Base-by-base conservation (phyloP, 2,329 filamentous ascomycete genomes). In the Penicillium sclerotiorum region DNA sequence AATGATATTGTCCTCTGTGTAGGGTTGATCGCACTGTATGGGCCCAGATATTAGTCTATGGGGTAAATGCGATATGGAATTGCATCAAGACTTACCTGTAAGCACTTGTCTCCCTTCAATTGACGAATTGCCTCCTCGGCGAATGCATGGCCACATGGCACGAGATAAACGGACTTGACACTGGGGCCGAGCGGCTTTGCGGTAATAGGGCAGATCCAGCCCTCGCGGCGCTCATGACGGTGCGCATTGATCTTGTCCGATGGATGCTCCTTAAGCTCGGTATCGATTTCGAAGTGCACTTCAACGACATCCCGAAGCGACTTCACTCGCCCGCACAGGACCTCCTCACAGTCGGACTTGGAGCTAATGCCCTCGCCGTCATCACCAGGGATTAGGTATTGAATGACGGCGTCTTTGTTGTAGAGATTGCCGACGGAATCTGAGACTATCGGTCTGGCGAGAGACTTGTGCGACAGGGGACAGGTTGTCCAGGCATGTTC, bases 101-200 rank as follows among this genome's bases (percentile, higher is more conserved):
- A 65, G 59, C 84, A 87, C 56, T 75, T 78, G 56, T 88, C 86
- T 2, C 75, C 80, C 20, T 79, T 78, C n/a, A 95, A 84, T 71
- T 94, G 89, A 59, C 86, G 88, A 58, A 97, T 86, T 7, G 91
- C 90, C 45, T 85, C 84, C 53, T 95, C 91, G 1, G 90, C 87
- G 72, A 97, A 97, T 1, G 90, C 92, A 76, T 99, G 95, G 0
- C 94, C 95, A 64, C 94, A 99, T 0, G 94, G 94, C 4, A 97
- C 89, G 2, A 99, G 64, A 63, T 97, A 99, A 1, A 95, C 90
- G 1, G 90, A 81, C 70, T 87, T 93, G 13, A 87, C 85, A 5
- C 80, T 79, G 0, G 91, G 85, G 0, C 94, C 94, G 20, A 99
- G 74, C 67, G 88, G 86, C 68, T 95, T 95, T 62, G 88, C 83